phyloP scores from a whole-genome alignment of 1,284 basidiomycete species.

The Papiliotrema fonsecae region DNA sequence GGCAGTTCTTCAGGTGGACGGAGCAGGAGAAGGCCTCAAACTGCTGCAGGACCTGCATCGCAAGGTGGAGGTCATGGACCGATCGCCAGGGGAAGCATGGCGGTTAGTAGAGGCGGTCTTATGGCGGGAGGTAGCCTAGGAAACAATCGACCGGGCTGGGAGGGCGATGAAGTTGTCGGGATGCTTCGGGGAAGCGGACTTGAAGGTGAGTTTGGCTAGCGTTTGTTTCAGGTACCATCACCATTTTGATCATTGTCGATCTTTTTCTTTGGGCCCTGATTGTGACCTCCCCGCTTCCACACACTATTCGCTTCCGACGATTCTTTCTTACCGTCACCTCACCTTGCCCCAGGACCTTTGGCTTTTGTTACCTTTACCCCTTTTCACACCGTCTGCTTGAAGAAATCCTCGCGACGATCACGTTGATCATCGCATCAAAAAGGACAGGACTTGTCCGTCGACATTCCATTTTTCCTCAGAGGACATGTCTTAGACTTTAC shows the following conservation, averaged over 20 bases:
- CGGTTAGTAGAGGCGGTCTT: constrained; percentile 16
- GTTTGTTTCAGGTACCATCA: constrained; percentile 2
- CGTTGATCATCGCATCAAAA: no score
- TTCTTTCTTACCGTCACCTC: background rate
- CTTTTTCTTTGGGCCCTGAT: no score
- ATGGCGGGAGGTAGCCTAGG: constrained; percentile 7
- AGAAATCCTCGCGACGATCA: no score
- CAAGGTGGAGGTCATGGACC: constrained; percentile 3
- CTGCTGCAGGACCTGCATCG: constrained; percentile 7
- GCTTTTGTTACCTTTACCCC: no score
- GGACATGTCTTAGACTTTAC: no score
- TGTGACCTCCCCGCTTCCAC: no score
- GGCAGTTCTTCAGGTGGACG: background rate
- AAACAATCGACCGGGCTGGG: constrained; percentile 33
- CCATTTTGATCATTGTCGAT: background rate
- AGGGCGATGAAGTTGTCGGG: constrained; percentile 44
- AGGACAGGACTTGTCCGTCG: no score
- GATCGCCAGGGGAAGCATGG: constrained; percentile 24
- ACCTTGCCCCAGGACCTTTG: background rate
- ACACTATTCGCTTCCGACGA: background rate
- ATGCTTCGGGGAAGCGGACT: constrained; percentile 36
- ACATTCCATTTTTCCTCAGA: no score
- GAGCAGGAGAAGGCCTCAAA: constrained; percentile 13
- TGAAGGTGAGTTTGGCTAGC: constrained; percentile 41
- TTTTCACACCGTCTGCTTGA: no score